Evolutionary conservation across 2,329 filamentous ascomycete genomes (phyloP).

Genomic region (Curvularia hawaiiensis): DNA sequence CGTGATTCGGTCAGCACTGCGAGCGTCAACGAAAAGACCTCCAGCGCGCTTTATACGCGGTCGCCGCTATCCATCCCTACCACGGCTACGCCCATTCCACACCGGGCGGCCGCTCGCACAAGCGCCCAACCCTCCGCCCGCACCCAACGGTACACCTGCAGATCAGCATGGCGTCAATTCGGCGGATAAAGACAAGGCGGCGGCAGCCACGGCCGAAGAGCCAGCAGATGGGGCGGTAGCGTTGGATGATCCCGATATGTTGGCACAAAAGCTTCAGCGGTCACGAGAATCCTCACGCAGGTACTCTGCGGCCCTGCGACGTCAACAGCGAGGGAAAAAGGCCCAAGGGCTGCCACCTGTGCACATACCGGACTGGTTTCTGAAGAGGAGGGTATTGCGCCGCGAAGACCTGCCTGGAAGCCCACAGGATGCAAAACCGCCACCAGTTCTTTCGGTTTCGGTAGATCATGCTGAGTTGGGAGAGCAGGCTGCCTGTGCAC

Average conservation of each 20-base stretch:
- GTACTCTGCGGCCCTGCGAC: slow-evolving; percentile 43
- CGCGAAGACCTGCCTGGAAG: slow-evolving; percentile 37
- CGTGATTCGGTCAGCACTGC: slow-evolving; percentile 49
- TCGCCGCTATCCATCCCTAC: slow-evolving; percentile 41
- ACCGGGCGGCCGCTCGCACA: slow-evolving; percentile 37
- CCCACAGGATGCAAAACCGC: slow-evolving; percentile 4
- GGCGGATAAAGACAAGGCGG: slow-evolving; percentile 23
- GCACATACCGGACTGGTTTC: slow-evolving; percentile 63
- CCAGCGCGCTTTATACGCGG: slow-evolving; percentile 45
- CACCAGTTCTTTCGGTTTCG: slow-evolving; percentile 28
- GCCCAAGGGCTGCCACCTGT: slow-evolving; percentile 46
- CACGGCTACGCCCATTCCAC: slow-evolving; percentile 42
- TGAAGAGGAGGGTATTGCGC: slow-evolving; percentile 57
- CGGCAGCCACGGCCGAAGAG: slow-evolving; percentile 22
- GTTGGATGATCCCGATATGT: slow-evolving; percentile 39
- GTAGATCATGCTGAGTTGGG: slow-evolving; percentile 32
- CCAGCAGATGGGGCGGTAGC: slow-evolving; percentile 29
- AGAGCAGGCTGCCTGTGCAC: slow-evolving; percentile 31
- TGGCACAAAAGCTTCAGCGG: slow-evolving; percentile 45
- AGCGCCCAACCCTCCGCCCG: slow-evolving; percentile 35
- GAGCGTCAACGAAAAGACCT: slow-evolving; percentile 46
- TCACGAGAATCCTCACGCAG: slow-evolving; percentile 41
- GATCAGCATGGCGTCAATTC: slow-evolving; percentile 32
- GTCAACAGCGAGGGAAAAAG: slow-evolving; percentile 42
- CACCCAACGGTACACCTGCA: slow-evolving; percentile 35